Evolutionary conservation across 805 yeast species (phyloP), one percentile per base, ranked within the genome.

Genomic region (Blastobotrys americana): DNA sequence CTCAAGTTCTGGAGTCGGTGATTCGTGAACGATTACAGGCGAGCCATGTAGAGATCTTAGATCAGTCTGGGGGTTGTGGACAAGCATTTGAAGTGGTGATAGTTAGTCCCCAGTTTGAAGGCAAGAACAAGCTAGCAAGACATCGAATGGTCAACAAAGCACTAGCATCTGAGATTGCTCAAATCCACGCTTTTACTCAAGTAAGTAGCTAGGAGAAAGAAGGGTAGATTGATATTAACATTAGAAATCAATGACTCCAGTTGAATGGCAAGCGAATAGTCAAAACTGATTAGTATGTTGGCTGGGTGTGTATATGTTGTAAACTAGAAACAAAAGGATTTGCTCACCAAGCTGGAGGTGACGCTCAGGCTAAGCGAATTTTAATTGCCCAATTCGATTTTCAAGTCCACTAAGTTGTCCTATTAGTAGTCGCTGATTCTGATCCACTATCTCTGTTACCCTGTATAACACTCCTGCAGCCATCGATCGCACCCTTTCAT

Each of bases 71-170:
- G 13, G 99, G 99, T 1, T 93, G 99, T 66, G 99, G 99, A 3
- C 96, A 90, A 63, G 96, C 97, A 2, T 90, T 89, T 64, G 96
- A 94, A 33, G 96, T 88, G 27, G 75, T 85, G 4, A 89, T 94
- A 21, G 96, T 93, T 6, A 68, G 71, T 65, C 80, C 77, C 37
- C 58, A 70, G 18, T 93, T 94, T 63, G 63, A 71, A 48, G 93
- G 93, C 19, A 86, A 87, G 66, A 87, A 86, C 66, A 84, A 84
- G 61, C 70, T 93, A 41, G 76, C 80, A 70, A 76, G 99, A 58
- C 95, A 90, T 56, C 71, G 97, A 53, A 57, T 88, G 53, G 96
- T 94, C 39, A 93, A 93, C 63, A 69, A 61, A 25, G 79, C 84
- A 1, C 70, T 93, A 50, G 81, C 82, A 55, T 86, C 82, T n/a